These are phyloP conservation scores for Coffea eugenioides DNA, from an alignment of 257 asterid genomes.

Conservation along the genomic window DNA sequence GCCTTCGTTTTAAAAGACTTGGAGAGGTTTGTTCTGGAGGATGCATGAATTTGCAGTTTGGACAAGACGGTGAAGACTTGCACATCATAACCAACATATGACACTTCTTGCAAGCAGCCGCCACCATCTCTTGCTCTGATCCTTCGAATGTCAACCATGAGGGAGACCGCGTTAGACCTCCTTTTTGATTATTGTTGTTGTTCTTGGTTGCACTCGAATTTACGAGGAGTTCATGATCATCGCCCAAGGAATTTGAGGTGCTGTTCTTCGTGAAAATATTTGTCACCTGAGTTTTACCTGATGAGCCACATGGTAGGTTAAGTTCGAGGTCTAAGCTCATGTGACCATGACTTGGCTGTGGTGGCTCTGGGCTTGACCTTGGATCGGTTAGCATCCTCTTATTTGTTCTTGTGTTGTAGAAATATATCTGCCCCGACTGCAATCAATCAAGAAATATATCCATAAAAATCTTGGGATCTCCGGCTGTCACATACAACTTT, in stretches of 20 bases:
- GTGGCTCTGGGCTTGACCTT: conserved; percentile 29
- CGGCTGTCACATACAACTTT: background rate
- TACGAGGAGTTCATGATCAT: background rate
- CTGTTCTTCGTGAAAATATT: conserved; percentile 14
- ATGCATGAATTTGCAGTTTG: conserved; percentile 72
- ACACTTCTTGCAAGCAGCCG: conserved; percentile 78
- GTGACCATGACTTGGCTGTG: conserved; percentile 19
- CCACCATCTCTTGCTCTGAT: conserved; percentile 56
- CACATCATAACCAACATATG: conserved; percentile 75
- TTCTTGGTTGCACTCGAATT: background rate
- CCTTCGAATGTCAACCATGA: conserved; percentile 62
- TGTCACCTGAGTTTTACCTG: conserved; percentile 20
- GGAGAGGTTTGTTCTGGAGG: conserved; percentile 37
- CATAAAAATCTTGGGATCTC: background rate
- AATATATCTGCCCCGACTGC: conserved; percentile 68
- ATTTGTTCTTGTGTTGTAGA: conserved; percentile 54
- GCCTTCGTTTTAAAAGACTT: conserved; percentile 31
- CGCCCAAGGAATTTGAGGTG: background rate
- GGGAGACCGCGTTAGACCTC: conserved; percentile 38
- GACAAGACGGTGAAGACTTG: conserved; percentile 65
- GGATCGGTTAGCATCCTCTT: conserved; percentile 48
- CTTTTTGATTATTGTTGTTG: background rate
- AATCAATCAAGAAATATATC: background rate
- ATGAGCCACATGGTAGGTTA: conserved; percentile 50
- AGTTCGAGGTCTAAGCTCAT: conserved; percentile 76